phyloP scores from a whole-genome alignment of 148 eudicot genomes.

The Heliosperma pusillum region DNA sequence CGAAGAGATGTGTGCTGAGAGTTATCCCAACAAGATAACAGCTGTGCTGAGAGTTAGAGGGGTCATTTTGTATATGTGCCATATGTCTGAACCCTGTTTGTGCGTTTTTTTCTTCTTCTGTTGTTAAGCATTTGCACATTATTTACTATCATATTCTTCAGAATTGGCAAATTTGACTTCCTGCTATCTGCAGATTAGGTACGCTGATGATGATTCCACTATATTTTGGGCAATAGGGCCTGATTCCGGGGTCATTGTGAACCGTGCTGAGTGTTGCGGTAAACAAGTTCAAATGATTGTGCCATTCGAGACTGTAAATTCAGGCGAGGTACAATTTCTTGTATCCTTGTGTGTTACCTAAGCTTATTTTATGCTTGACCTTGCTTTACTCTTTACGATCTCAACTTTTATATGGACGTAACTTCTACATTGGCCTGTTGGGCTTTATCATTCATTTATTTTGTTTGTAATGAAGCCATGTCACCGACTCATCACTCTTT shows the following conservation, averaged over 20 bases:
- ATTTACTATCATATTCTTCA: not conserved
- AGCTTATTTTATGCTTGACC: not conserved
- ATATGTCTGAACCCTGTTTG: not conserved
- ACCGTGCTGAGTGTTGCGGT: slow-evolving; percentile 70
- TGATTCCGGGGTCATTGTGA: slow-evolving; percentile 61
- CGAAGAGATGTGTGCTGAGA: not conserved
- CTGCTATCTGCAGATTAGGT: slow-evolving; percentile 51
- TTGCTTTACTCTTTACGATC: not conserved
- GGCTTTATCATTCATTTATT: not conserved
- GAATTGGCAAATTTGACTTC: not conserved
- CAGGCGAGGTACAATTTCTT: slow-evolving; percentile 58
- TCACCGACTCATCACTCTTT: not conserved
- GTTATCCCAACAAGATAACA: not conserved
- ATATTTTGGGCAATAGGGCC: slow-evolving; percentile 91
- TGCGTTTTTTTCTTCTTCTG: not conserved
- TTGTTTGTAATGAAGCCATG: not conserved
- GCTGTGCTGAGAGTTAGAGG: not conserved
- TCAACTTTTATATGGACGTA: not conserved
- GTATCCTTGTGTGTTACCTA: not conserved
- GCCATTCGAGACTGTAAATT: slow-evolving; percentile 70
- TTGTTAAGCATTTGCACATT: not conserved
- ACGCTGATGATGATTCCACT: slow-evolving; percentile 76
- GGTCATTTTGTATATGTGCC: not conserved
- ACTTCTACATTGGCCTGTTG: not conserved
- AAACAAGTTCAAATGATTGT: slow-evolving; percentile 74